Base-by-base conservation (phyloP, 805 yeast genomes). In the Blastobotrys mokoenaii region DNA sequence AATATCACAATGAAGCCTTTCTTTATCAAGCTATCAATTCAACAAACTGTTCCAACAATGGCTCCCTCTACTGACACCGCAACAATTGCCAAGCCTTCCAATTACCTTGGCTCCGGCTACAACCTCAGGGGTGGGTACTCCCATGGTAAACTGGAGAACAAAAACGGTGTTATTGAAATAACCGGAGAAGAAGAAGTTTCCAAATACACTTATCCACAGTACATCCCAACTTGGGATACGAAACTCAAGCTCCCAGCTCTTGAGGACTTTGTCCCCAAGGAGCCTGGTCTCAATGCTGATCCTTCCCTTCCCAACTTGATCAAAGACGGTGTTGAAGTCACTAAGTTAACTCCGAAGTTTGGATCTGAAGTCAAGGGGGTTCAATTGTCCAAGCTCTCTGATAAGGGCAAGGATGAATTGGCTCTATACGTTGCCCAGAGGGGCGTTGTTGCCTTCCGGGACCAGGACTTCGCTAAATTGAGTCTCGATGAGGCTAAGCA, bases 191-290 rank as follows among this genome's bases (percentile, higher is more conserved):
- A 15, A 15, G 16, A 34, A 15, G 37, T 34, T 4, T 6, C 18
- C 18, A 22, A 22, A 8, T 22, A 22, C 27, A 22, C 7, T 22
- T 34, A 34, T 15, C 37, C 37, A 9, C 14, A 34, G 6, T 81
- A 75, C 65, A 68, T 80, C 40, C 87, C 87, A 12, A 73, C 83
- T 1, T 80, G 83, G 83, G 77, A 80, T 57, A 80, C 80, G n/a
- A 65, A 58, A 16, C 72, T 77, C 55, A 73, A 73, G 53, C 71
- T 62, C 55, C 71, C 68, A 12, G 74, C 80, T 12, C 67, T 74
- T 52, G 70, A 72, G 52, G 74, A 75, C 46, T 79, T 77, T 64
- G 76, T 75, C 56, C 73, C 68, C 56, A 61, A 61, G 29, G 89
- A 82, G 55, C 78, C 80, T n/a, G 88, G 82, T n/a, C 61, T 67